These are phyloP conservation scores for Cryptosporidium ubiquitum DNA, from an alignment of 169 alveolate genomes.

Conservation along the genomic window DNA sequence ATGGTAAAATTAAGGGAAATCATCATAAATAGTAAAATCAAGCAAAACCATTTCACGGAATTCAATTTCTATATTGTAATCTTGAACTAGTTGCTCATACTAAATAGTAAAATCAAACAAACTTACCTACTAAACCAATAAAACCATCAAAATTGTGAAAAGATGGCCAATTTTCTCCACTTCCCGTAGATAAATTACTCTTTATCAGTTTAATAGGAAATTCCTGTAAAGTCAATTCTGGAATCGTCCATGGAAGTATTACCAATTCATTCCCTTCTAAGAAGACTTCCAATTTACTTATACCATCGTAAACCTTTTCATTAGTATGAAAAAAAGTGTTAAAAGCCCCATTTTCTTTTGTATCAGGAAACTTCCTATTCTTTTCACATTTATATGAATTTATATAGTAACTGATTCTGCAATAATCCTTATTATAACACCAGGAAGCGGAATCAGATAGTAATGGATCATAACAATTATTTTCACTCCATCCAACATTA, in stretches of 20 bases:
- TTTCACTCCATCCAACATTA: not conserved
- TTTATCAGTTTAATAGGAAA: slow-evolving; percentile 54
- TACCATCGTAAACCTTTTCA: slow-evolving; percentile 48
- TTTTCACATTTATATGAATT: slow-evolving; percentile 22
- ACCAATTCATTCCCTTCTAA: slow-evolving; percentile 61
- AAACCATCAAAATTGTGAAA: slow-evolving; percentile 64
- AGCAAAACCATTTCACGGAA: not conserved
- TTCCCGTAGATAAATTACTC: slow-evolving; percentile 14
- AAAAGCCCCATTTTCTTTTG: not conserved
- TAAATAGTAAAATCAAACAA: not conserved
- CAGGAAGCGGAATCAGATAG: slow-evolving; percentile 20
- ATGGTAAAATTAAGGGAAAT: slow-evolving; percentile 73
- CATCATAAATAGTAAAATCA: slow-evolving; percentile 23
- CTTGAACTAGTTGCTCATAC: not conserved
- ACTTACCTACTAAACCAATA: slow-evolving; percentile 71
- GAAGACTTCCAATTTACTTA: slow-evolving; percentile 1
- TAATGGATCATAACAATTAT: slow-evolving; percentile 38
- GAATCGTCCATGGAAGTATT: slow-evolving; percentile 41
- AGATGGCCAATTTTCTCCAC: slow-evolving; percentile 70
- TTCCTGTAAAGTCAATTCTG: slow-evolving; percentile 23
- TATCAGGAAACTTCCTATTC: slow-evolving; percentile 24
- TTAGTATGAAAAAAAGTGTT: slow-evolving; percentile 6
- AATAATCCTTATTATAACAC: slow-evolving; percentile 46
- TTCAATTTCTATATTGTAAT: not conserved
- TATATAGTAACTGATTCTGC: slow-evolving; percentile 14